These are phyloP conservation scores for Solanum stenotomum DNA, from an alignment of 257 asterid genomes.

Conservation along the genomic window DNA sequence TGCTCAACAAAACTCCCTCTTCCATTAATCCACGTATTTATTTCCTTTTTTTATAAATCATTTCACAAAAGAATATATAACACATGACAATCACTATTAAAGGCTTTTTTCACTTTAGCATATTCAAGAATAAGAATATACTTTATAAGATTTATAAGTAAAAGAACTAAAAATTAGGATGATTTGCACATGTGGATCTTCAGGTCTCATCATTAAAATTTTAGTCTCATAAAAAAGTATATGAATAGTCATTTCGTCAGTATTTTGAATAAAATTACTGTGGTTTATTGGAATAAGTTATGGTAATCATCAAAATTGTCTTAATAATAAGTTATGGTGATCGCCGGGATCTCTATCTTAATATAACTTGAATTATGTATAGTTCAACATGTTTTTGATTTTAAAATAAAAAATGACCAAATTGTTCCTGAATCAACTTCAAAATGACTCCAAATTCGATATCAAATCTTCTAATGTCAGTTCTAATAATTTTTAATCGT, in stretches of 20 bases:
- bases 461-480: no score
- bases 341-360: not conserved
- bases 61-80: not conserved
- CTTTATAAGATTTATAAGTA: no score
- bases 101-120: not conserved
- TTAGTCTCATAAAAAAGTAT: no score
- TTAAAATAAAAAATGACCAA: not conserved
- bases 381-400: not conserved
- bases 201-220: no score
- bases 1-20: not conserved
- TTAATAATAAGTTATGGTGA: not conserved
- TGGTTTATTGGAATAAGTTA: not conserved
- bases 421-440: not conserved
- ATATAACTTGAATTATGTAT: not conserved
- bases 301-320: not conserved
- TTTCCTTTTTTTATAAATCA: not conserved
- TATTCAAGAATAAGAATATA: not conserved
- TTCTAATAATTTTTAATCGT: no score
- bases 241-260: no score
- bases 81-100: not conserved
- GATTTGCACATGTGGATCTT: no score
- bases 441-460: no score
- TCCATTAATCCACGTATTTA: not conserved
- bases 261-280: no score
- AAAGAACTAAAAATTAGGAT: not conserved